phyloP scores from a whole-genome alignment of 768 basidiomycete species.

The Pulveroboletus sp. region DNA sequence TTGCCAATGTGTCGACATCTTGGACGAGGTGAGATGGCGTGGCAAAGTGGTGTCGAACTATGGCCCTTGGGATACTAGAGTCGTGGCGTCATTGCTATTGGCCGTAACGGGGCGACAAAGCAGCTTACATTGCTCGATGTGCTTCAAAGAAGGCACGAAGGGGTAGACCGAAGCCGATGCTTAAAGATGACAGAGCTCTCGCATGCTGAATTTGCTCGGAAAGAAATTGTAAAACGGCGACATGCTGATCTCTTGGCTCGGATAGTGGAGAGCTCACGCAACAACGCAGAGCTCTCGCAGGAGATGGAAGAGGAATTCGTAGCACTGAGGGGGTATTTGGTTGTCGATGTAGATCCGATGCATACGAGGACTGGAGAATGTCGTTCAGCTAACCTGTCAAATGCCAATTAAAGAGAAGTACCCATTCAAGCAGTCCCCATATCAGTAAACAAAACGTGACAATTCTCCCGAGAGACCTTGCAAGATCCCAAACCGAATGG shows the following conservation, averaged over 20 bases:
- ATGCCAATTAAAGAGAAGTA: neutral
- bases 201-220: conserved; percentile 28
- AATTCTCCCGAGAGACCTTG: conserved; percentile 9
- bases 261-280: conserved; percentile 2
- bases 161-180: conserved; percentile 14
- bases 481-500: conserved; percentile 11
- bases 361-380: conserved; percentile 13
- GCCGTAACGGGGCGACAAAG: neutral
- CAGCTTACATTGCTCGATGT: conserved; percentile 19
- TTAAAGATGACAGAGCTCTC: conserved; percentile 22
- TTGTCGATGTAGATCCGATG: conserved; percentile 4
- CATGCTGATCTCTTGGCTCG: conserved; percentile 15
- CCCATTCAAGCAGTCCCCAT: conserved; percentile 24
- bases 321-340: neutral
- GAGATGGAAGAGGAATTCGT: conserved; percentile 10
- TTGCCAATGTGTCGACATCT: conserved; percentile 12
- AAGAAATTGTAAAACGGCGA: conserved; percentile 22
- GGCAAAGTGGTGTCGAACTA: neutral
- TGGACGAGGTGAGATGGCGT: neutral
- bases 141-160: conserved; percentile 20
- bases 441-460: conserved; percentile 19
- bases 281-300: conserved; percentile 2
- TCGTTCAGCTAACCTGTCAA: conserved; percentile 3
- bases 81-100: neutral
- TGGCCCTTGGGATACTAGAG: conserved; percentile 11